Percentiles rank a stretch among this genome's conserved stretches.
Conservation (phyloP, 2,329 filamentous ascomycete species). For the Cercospora berteroae region DNA sequence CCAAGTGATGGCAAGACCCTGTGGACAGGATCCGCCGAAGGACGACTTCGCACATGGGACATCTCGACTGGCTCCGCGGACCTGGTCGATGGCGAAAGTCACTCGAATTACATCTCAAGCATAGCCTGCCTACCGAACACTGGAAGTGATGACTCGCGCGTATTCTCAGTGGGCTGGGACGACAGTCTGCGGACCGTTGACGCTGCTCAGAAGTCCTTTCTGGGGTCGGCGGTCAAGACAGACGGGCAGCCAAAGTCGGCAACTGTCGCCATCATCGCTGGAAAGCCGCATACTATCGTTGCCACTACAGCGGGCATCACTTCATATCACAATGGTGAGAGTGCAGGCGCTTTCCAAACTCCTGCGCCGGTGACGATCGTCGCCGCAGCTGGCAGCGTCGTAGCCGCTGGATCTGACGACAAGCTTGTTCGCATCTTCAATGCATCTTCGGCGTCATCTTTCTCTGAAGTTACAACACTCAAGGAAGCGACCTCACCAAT, state of each 20-base stretch:
- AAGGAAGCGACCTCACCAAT: slow-evolving; percentile 69
- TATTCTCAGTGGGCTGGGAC: slow-evolving; percentile 93
- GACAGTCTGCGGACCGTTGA: slow-evolving; percentile 82
- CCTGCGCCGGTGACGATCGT: slow-evolving; percentile 64
- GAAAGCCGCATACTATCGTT: slow-evolving; percentile 53
- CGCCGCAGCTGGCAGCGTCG: slow-evolving; percentile 63
- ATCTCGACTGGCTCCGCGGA: slow-evolving; percentile 65
- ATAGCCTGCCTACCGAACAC: slow-evolving; percentile 58
- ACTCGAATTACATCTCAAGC: slow-evolving; percentile 81
- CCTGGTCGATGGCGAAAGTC: slow-evolving; percentile 73
- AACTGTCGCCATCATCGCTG: slow-evolving; percentile 55
- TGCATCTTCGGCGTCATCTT: slow-evolving; percentile 53
- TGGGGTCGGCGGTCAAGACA: slow-evolving; percentile 65
- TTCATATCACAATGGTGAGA: slow-evolving; percentile 57
- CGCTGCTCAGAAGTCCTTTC: slow-evolving; percentile 70
- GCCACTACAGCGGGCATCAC: slow-evolving; percentile 57
- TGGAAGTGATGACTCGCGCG: slow-evolving; percentile 43
- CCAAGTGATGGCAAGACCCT: slow-evolving; percentile 61
- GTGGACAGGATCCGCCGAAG: slow-evolving; percentile 90
- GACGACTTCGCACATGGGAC: slow-evolving; percentile 83
- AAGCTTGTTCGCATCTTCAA: slow-evolving; percentile 75
- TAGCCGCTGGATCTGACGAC: slow-evolving; percentile 75
- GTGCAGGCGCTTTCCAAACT: slow-evolving; percentile 49
- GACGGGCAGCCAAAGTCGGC: slow-evolving; percentile 78
- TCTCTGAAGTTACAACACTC: slow-evolving; percentile 55